Evolutionary conservation across 1,284 basidiomycete genomes (phyloP).

Genomic region (Inonotus obliquus): DNA sequence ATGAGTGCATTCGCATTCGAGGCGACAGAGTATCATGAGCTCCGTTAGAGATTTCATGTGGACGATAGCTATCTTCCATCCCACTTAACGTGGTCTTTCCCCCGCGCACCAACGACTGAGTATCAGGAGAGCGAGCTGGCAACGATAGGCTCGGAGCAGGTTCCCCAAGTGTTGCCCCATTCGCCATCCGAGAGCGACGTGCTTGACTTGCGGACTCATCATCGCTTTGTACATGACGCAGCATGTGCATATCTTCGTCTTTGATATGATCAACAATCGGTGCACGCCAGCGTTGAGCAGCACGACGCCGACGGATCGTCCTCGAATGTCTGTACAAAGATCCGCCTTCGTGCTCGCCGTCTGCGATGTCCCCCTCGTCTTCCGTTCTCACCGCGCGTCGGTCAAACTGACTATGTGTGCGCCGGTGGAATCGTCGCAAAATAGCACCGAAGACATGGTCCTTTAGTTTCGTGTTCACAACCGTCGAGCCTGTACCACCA

Average conservation of each 20-base stretch:
- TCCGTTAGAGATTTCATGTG: slow-evolving; percentile 24
- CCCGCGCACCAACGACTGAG: not conserved
- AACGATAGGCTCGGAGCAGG: slow-evolving; percentile 30
- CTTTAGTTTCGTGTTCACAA: slow-evolving; percentile 88
- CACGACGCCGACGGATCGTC: slow-evolving; percentile 27
- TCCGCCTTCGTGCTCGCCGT: slow-evolving; percentile 41
- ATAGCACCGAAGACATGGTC: slow-evolving; percentile 91
- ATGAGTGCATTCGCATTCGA: slow-evolving; percentile 13
- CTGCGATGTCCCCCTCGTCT: slow-evolving; percentile 39
- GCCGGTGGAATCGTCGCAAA: slow-evolving; percentile 62
- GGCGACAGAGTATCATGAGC: slow-evolving; percentile 10
- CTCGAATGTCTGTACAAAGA: slow-evolving; percentile 30
- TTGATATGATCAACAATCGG: slow-evolving; percentile 36
- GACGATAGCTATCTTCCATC: slow-evolving; percentile 50
- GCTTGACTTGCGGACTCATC: slow-evolving; percentile 31
- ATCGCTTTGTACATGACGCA: slow-evolving; percentile 64
- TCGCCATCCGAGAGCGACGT: slow-evolving; percentile 29
- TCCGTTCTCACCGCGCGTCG: slow-evolving; percentile 29
- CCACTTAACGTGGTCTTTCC: slow-evolving; percentile 28
- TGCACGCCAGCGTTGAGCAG: slow-evolving; percentile 30
- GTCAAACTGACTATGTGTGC: slow-evolving; percentile 39
- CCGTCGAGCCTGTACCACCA: slow-evolving; percentile 85
- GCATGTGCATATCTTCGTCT: slow-evolving; percentile 27
- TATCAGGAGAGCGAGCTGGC: slow-evolving; percentile 24
- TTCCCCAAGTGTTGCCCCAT: slow-evolving; percentile 26